These are phyloP conservation scores for Pyrenophora seminiperda DNA, from an alignment of 2,329 filamentous ascomycete genomes.

Conservation along the genomic window DNA sequence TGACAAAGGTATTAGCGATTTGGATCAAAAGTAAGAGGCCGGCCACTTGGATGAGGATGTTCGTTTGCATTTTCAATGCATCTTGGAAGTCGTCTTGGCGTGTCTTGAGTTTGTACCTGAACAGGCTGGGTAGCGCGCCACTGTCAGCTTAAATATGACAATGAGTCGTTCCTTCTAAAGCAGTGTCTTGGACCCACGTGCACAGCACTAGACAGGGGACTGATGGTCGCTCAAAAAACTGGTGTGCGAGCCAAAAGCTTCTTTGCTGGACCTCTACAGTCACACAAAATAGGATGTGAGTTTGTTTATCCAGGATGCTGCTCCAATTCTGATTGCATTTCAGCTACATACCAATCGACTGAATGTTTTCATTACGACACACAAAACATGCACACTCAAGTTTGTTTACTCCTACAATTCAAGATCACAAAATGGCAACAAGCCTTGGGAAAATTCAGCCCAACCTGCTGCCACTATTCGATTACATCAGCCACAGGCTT, in stretches of 20 bases:
- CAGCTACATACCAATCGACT: too few species aligned
- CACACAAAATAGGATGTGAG: neutral
- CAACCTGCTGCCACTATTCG: neutral
- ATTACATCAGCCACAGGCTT: constrained; percentile 1
- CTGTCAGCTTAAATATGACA: neutral
- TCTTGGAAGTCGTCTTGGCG: too few species aligned
- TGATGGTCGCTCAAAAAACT: neutral
- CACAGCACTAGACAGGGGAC: constrained; percentile 2
- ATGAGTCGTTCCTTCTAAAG: neutral
- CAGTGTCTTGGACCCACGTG: neutral
- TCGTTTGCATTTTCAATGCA: neutral
- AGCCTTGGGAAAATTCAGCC: too few species aligned
- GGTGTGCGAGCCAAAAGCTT: neutral
- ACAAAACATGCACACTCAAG: too few species aligned
- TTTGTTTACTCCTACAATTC: neutral
- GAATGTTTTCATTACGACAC: too few species aligned
- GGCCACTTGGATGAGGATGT: neutral
- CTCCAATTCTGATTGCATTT: neutral
- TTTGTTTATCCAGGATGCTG: neutral
- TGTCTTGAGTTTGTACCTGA: neutral
- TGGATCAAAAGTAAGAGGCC: neutral
- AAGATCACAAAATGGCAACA: too few species aligned
- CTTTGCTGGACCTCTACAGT: neutral
- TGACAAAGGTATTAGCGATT: neutral
- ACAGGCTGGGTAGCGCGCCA: neutral